phyloP scores from a whole-genome alignment of 1,284 basidiomycete species.

The Takashimella koratensis region DNA sequence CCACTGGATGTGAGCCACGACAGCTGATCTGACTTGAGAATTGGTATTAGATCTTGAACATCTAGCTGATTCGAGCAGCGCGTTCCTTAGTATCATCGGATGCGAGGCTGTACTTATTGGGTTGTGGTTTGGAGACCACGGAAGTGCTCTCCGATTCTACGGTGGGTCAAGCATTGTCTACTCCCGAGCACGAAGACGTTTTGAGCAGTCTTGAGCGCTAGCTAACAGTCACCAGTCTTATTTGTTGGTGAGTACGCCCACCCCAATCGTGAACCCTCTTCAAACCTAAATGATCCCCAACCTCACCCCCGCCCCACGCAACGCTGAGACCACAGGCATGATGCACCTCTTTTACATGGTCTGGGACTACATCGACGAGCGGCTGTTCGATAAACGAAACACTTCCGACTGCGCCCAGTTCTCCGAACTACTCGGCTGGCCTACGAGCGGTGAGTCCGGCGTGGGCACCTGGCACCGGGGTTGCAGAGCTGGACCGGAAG shows the following conservation, averaged over 20 bases:
- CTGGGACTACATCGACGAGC: conserved; percentile 49
- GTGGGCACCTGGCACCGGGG: too few relatives aligned
- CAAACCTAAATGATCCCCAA: too few relatives aligned
- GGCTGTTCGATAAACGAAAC: conserved; percentile 47
- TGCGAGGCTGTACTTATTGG: conserved; percentile 47
- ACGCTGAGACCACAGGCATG: conserved; percentile 31
- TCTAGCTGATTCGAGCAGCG: too few relatives aligned
- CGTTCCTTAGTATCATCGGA: conserved; percentile 41
- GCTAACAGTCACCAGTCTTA: conserved; percentile 15
- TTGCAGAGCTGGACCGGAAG: too few relatives aligned
- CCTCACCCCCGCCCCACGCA: too few relatives aligned
- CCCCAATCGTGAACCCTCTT: too few relatives aligned
- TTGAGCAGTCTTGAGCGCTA: not conserved
- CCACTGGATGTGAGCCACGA: conserved; percentile 39
- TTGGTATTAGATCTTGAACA: too few relatives aligned
- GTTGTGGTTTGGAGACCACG: conserved; percentile 49
- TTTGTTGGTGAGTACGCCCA: conserved; percentile 12
- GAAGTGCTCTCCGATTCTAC: conserved; percentile 46
- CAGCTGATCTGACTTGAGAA: not conserved
- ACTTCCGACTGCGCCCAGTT: conserved; percentile 47
- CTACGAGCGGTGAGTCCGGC: conserved; percentile 30
- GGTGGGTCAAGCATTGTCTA: conserved; percentile 17
- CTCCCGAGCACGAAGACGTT: too few relatives aligned
- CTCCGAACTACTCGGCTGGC: conserved; percentile 42
- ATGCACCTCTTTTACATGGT: conserved; percentile 49